Base-by-base conservation (phyloP, 2,329 filamentous ascomycete genomes). In the Corynespora cassiicola region DNA sequence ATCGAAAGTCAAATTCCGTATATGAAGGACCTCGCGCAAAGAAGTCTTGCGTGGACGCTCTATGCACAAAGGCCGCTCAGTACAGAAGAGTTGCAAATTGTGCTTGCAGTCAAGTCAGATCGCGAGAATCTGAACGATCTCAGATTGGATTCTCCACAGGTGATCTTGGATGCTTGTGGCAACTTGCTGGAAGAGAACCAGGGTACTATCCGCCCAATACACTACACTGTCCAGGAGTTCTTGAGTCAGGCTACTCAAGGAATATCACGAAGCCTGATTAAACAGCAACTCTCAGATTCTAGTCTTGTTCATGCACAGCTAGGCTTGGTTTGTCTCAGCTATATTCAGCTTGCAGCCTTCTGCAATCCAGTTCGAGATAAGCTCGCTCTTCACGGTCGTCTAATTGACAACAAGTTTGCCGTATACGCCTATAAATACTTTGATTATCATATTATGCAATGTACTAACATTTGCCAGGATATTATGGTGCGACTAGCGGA, bases 141-240 rank as follows among this genome's bases (percentile, higher is more conserved):
- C 14, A 15, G 35, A 9, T n/a, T 25, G 16, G 36, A 50, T 27
- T 9, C 30, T 2, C n/a, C 22, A 11, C 18, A 38, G 28, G 52
- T 56, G 5, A 52, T 56, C 10, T 42, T 54, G 14, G 43, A 54
- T 22, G 47, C 52, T 19, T 56, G 50, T 41, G 45, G 45, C 2
- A 54, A 52, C 23, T 31, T 56, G 7, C 16, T 56, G 6, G 48
- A 47, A 36, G 43, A 41, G 38, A 28, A 24, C 10, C 30, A 39
- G 16, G 15, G 24, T 17, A 7, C n/a, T 16, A 47, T 52, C 25
- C 47, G 45, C 10, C 52, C 52, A 14, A 45, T 56, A 14, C 48
- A 56, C 36, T 54, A 49, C 25, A 52, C 48, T 7, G 52, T 54
- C 2, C 52, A 56, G 24, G 50, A 54, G 26, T 56, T 56, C 31